phyloP scores from a whole-genome alignment of 345 rosid genomes.

The Psidium guajava region DNA sequence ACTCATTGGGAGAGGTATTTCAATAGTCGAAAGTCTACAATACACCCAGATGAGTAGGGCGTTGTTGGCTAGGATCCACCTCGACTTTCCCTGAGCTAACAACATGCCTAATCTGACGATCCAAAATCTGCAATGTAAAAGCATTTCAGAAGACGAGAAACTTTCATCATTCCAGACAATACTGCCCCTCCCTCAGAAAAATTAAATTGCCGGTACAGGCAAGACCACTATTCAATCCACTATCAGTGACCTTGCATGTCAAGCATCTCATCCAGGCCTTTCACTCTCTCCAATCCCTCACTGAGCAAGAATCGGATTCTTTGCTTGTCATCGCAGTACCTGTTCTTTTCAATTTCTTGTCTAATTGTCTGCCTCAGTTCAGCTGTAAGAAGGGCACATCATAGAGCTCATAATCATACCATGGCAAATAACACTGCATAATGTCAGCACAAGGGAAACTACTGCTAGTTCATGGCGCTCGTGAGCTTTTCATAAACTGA shows the following conservation, averaged over 20 bases:
- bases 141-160: not conserved
- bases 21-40: not conserved
- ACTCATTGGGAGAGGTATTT: not conserved
- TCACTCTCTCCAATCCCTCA: constrained; percentile 68
- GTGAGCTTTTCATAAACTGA: not conserved
- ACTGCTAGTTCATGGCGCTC: not conserved
- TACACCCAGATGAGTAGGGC: not conserved
- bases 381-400: constrained; percentile 20
- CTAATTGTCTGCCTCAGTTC: constrained; percentile 53
- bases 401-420: not conserved
- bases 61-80: not conserved
- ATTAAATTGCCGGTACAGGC: not conserved
- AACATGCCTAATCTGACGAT: not conserved
- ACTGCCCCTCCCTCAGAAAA: not conserved
- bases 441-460: not conserved
- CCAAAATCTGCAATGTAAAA: not conserved
- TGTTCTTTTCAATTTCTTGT: constrained; percentile 62
- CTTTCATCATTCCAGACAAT: not conserved
- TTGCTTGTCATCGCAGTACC: constrained; percentile 53
- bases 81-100: not conserved
- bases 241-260: constrained; percentile 64
- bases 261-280: constrained; percentile 69
- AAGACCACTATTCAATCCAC: not conserved
- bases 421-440: not conserved
- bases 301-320: constrained; percentile 62